These are phyloP conservation scores for Penicillium steckii DNA, from an alignment of 495 filamentous ascomycete genomes.

Conservation along the genomic window DNA sequence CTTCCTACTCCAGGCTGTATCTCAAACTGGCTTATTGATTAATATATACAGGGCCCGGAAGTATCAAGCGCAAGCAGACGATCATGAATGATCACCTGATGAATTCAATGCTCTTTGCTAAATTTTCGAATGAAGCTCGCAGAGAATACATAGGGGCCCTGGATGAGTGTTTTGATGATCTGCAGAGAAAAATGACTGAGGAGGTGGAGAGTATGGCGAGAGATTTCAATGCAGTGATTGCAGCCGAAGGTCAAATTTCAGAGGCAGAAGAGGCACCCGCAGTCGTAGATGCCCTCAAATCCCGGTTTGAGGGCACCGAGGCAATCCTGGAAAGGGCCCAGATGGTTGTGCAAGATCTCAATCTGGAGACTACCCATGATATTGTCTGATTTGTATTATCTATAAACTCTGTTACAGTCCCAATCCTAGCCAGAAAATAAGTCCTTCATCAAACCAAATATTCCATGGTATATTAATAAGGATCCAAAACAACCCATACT, in stretches of 20 bases:
- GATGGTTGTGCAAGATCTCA: too few relatives aligned
- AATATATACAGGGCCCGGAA: neutral
- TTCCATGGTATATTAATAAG: too few relatives aligned
- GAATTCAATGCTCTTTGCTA: neutral
- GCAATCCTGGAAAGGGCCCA: too few relatives aligned
- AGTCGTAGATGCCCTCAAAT: neutral
- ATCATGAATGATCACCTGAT: neutral
- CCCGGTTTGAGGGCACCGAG: too few relatives aligned
- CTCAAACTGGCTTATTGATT: neutral
- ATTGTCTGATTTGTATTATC: too few relatives aligned
- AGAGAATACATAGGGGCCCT: neutral
- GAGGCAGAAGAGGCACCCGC: neutral
- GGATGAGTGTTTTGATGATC: neutral
- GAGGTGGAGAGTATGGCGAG: neutral
- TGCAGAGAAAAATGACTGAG: neutral
- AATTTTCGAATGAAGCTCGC: neutral
- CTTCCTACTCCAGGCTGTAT: neutral
- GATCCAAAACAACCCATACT: too few relatives aligned
- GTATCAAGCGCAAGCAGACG: neutral
- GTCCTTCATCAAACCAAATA: too few relatives aligned
- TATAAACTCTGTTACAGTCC: too few relatives aligned
- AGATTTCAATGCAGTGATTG: neutral
- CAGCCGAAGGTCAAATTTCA: neutral
- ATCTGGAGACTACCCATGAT: too few relatives aligned
- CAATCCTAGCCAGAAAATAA: too few relatives aligned